These are phyloP conservation scores for Uncinocarpus reesii DNA, from an alignment of 2,329 filamentous ascomycete species.

Conservation along the genomic window DNA sequence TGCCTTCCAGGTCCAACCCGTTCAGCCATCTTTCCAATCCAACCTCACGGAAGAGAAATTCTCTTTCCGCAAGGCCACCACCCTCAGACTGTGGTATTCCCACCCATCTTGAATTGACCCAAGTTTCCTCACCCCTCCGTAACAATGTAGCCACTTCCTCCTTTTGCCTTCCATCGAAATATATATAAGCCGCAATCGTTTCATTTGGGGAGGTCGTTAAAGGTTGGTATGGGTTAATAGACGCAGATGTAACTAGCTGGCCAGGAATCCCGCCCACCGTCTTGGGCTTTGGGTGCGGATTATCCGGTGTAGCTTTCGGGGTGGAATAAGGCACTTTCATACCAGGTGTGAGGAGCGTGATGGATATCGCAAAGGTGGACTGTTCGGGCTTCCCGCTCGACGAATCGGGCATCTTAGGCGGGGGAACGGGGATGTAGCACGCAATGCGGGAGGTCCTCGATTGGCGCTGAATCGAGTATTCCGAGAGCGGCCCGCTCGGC, in stretches of 20 bases:
- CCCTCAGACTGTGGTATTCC: conserved; percentile 84
- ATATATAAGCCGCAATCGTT: conserved; percentile 96
- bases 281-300: conserved; percentile 72
- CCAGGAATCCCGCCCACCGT: conserved; percentile 63
- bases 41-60: conserved; percentile 95
- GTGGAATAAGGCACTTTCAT: conserved; percentile 87
- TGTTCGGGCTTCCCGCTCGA: conserved; percentile 71
- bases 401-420: conserved; percentile 62
- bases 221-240: conserved; percentile 75
- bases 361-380: conserved; percentile 94
- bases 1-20: conserved; percentile 85
- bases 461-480: conserved; percentile 92
- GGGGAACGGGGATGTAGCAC: conserved; percentile 91
- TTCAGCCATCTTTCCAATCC: conserved; percentile 94
- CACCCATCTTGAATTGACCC: conserved; percentile 98
- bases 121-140: conserved; percentile 88
- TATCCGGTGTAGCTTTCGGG: conserved; percentile 64
- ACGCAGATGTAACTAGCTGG: conserved; percentile 40
- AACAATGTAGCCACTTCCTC: conserved; percentile 94
- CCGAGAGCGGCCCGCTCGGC: conserved; percentile 66
- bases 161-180: conserved; percentile 90
- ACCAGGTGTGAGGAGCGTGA: conserved; percentile 82
- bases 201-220: conserved; percentile 90
- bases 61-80: conserved; percentile 85
- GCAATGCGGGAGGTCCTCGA: conserved; percentile 85